Percentiles rank a stretch among this genome's conserved stretches.
phyloP scores from a whole-genome alignment of 2,329 filamentous ascomycete species.

The Phaeosphaeriaceae sp. region DNA sequence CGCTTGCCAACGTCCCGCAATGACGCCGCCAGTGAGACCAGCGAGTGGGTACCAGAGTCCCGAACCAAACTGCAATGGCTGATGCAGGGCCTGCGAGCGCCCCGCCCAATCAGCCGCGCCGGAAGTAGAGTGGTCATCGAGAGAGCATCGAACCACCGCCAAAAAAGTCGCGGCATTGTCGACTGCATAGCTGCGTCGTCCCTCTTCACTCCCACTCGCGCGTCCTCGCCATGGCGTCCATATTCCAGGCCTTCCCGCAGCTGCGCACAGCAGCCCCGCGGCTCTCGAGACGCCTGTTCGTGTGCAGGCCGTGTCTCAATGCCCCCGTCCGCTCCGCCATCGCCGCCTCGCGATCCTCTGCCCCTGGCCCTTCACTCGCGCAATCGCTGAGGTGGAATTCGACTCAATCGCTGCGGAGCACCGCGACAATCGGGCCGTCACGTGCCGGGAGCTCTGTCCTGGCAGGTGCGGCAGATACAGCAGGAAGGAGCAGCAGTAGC shows the following conservation, averaged over 20 bases:
- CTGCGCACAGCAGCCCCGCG: constrained; percentile 48
- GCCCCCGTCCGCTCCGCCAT: constrained; percentile 30
- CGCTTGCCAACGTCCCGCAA: constrained; percentile 14
- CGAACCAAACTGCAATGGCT: neutral
- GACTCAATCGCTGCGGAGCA: constrained; percentile 37
- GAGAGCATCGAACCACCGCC: constrained; percentile 7
- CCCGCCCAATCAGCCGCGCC: constrained; percentile 5
- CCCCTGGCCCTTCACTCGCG: constrained; percentile 33
- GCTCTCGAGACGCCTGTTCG: constrained; percentile 46
- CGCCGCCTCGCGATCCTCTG: constrained; percentile 20
- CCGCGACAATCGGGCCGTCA: constrained; percentile 23
- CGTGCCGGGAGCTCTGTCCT: constrained; percentile 16
- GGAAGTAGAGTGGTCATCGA: neutral
- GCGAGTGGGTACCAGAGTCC: too few species aligned
- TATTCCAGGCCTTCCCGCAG: constrained; percentile 47
- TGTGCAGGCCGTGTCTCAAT: constrained; percentile 40
- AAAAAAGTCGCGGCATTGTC: constrained; percentile 13
- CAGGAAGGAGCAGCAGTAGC: constrained; percentile 16
- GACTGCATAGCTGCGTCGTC: constrained; percentile 4
- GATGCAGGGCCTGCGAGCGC: constrained; percentile 4
- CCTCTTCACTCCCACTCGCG: neutral
- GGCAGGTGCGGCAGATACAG: constrained; percentile 16
- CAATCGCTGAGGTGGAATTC: constrained; percentile 45
- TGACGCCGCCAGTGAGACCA: too few species aligned
- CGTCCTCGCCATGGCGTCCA: constrained; percentile 38